A percentile compares a stretch with the other conserved stretches of the same genome.
phyloP scores from a whole-genome alignment of 2,329 filamentous ascomycete species.

The Nemania bipapillata region DNA sequence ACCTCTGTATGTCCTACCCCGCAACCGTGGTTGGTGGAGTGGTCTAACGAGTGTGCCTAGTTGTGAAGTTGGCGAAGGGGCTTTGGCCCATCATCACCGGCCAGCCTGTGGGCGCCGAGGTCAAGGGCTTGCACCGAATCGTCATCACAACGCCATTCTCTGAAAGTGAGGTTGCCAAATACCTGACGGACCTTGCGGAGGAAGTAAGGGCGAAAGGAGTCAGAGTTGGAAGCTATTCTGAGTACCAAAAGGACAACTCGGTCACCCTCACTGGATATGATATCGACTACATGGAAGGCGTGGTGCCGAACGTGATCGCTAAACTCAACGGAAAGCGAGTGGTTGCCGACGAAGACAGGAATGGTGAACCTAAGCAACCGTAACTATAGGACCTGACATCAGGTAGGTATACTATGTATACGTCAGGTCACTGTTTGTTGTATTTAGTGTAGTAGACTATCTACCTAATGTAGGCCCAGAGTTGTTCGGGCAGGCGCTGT shows the following conservation, averaged over 20 bases:
- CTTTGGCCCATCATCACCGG: conserved; percentile 76
- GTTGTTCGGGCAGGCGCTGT: too few species aligned
- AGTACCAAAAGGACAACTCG: conserved; percentile 89
- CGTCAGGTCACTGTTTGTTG: neutral
- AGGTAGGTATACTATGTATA: neutral
- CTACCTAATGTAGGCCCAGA: too few species aligned
- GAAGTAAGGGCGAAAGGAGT: conserved; percentile 79
- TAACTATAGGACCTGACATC: neutral
- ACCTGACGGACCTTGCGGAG: conserved; percentile 80
- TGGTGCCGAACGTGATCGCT: conserved; percentile 80
- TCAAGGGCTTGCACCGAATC: conserved; percentile 80
- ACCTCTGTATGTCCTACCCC: conserved; percentile 68
- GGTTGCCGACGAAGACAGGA: conserved; percentile 76
- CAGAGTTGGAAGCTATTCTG: conserved; percentile 94
- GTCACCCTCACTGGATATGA: conserved; percentile 88
- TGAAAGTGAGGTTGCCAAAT: conserved; percentile 86
- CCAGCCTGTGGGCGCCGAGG: conserved; percentile 80
- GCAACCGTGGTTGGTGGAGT: neutral
- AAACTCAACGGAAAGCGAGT: conserved; percentile 80
- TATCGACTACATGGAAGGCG: conserved; percentile 77
- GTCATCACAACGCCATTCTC: conserved; percentile 87
- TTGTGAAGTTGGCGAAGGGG: conserved; percentile 80
- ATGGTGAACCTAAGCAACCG: conserved; percentile 59
- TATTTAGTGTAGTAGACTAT: too few species aligned
- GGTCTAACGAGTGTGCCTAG: conserved; percentile 51